Conservation (phyloP, 2,329 filamentous ascomycete species). For the Biscogniauxia mediterranea region DNA sequence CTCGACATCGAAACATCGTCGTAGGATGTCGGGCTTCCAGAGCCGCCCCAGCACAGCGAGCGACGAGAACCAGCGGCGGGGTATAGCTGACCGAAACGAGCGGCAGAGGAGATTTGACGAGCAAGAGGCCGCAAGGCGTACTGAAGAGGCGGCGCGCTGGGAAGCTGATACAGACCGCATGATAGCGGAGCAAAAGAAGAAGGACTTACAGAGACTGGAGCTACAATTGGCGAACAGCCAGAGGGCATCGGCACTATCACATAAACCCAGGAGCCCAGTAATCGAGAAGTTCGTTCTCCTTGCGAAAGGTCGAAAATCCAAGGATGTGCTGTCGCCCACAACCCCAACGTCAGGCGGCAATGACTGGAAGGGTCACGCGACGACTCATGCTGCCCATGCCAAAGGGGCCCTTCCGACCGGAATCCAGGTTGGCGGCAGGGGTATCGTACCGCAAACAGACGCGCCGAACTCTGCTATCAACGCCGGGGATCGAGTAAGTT, state of each 20-base stretch:
- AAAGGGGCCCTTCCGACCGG: constrained; percentile 26
- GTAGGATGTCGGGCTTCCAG: constrained; percentile 13
- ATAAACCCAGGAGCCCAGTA: constrained; percentile 40
- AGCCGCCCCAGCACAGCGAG: constrained; percentile 11
- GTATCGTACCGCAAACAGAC: constrained; percentile 58
- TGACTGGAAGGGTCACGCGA: constrained; percentile 22
- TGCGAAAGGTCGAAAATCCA: constrained; percentile 41
- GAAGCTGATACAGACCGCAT: constrained; percentile 49
- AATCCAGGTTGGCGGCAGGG: constrained; percentile 46
- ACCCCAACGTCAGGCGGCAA: constrained; percentile 34
- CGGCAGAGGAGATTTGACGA: constrained; percentile 19
- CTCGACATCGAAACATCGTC: constrained; percentile 13
- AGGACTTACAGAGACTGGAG: constrained; percentile 46
- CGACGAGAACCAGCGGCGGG: constrained; percentile 21
- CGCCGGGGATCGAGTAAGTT: constrained; percentile 69
- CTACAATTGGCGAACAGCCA: constrained; percentile 40
- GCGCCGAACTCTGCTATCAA: constrained; percentile 80
- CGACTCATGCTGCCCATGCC: constrained; percentile 16
- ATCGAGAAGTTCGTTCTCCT: constrained; percentile 50
- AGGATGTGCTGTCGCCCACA: constrained; percentile 35
- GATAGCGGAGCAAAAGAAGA: constrained; percentile 49
- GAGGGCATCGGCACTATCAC: constrained; percentile 20
- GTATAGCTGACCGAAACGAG: constrained; percentile 18
- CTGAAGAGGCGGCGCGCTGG: constrained; percentile 42
- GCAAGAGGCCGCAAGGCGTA: no score